Base-by-base conservation (phyloP, 257 asterid species). In the Primulina tabacum region DNA sequence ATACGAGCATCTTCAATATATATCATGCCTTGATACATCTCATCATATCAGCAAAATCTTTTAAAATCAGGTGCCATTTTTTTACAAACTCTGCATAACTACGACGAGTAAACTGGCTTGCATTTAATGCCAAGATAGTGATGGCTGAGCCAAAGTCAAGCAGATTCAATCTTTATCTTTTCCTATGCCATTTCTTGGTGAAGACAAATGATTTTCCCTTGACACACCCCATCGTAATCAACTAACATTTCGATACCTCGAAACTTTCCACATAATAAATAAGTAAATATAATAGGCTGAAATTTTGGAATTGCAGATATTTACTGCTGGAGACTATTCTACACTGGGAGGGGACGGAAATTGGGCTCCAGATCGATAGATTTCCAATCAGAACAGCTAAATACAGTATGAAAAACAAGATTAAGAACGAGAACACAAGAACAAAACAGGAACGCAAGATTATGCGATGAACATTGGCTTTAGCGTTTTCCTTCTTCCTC, bases 271-370 rank as follows among this genome's bases (percentile, higher is more conserved):
- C 62, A 3, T 21, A 2, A 35, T 37, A 17, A 50, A 50, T 17
- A 50, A 16, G 16, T 50, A 50, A 50, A 50, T 6, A 17, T 5
- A 17, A 50, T 50, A 50, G 21, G 57, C 8, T 50, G 20, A 50
- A 50, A 16, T 50, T 1, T 16, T 17, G 28, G 62, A 63, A 56
- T 2, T 61, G 20, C 17, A 40, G 64, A 40, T 5, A 83, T 92
- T 87, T 74, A 93, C 99, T 83, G 80, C 89, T 93, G 10, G 99
- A 89, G 47, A 90, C 87, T 32, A 93, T 89, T 76, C 82, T 88
- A 89, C 99, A 93, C 70, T 81, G 87, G 35, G 97, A 85, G 50
- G 88, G 88, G 20, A 93, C 87, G 58, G 95, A 84, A 76, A 93
- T 91, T 30, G 96, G 97, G 80, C 81, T 87, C 92, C 95, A 87